phyloP scores from a whole-genome alignment of 2,329 filamentous ascomycete genomes.

The Phialophora verrucosa region DNA sequence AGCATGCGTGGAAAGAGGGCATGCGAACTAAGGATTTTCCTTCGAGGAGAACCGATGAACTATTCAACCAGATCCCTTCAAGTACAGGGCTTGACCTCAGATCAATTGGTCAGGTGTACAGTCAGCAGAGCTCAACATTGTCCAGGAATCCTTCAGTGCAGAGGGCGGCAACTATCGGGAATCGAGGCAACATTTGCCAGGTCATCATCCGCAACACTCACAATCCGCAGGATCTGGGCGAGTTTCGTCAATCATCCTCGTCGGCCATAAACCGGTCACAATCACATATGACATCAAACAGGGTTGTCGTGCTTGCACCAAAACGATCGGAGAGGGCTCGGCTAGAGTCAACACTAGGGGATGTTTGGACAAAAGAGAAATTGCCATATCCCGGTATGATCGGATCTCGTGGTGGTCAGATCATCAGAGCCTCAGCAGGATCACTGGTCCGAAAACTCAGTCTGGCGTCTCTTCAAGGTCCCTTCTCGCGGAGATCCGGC shows the following conservation, averaged over 20 bases:
- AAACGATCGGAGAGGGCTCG: slow-evolving; percentile 75
- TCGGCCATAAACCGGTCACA: slow-evolving; percentile 74
- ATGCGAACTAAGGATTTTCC: slow-evolving; percentile 57
- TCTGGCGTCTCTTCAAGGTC: slow-evolving; percentile 76
- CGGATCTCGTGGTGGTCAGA: slow-evolving; percentile 68
- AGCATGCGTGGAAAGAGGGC: slow-evolving; percentile 77
- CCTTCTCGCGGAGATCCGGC: slow-evolving; percentile 73
- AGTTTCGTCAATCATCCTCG: slow-evolving; percentile 45
- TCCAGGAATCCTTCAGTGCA: slow-evolving; percentile 72
- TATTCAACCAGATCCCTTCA: slow-evolving; percentile 57
- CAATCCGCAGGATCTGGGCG: slow-evolving; percentile 63
- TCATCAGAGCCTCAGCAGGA: slow-evolving; percentile 78
- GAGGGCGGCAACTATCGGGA: slow-evolving; percentile 73
- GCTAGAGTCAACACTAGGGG: slow-evolving; percentile 73
- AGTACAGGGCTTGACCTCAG: slow-evolving; percentile 73
- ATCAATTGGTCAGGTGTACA: slow-evolving; percentile 75
- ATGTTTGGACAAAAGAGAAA: slow-evolving; percentile 82
- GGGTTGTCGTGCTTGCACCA: slow-evolving; percentile 74
- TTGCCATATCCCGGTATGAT: slow-evolving; percentile 85
- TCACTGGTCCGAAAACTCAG: slow-evolving; percentile 88
- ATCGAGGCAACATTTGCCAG: slow-evolving; percentile 71
- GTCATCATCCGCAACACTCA: slow-evolving; percentile 88
- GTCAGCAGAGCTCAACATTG: slow-evolving; percentile 63
- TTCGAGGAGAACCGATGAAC: slow-evolving; percentile 14
- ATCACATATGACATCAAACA: slow-evolving; percentile 73